A percentile compares a stretch with the other conserved stretches of the same genome.
phyloP scores from a whole-genome alignment of 306 rosid species.

The Senna siamea region DNA sequence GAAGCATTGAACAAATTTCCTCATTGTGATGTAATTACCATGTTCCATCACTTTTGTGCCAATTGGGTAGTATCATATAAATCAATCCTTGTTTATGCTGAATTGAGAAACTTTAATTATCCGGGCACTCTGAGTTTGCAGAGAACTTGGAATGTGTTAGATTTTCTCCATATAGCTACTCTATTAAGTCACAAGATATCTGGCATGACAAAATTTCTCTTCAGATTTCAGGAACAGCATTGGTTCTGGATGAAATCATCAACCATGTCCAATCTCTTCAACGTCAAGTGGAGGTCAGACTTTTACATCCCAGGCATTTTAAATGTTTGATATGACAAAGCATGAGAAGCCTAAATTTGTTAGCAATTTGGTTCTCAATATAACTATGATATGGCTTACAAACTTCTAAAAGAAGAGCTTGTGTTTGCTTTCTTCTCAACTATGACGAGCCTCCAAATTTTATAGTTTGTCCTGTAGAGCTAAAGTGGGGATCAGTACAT shows the following conservation, averaged over 20 bases:
- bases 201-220: constrained; percentile 36
- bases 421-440: constrained; percentile 23
- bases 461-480: constrained; percentile 23
- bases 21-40: constrained; percentile 4
- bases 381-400: constrained; percentile 18
- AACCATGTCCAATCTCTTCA: constrained; percentile 92
- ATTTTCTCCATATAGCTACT: constrained; percentile 32
- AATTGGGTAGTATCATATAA: constrained; percentile 19
- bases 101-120: constrained; percentile 21
- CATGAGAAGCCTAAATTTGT: constrained; percentile 34
- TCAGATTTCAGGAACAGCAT: constrained; percentile 93
- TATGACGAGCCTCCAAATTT: not conserved
- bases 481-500: constrained; percentile 14
- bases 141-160: constrained; percentile 13
- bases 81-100: constrained; percentile 22
- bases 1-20: not conserved
- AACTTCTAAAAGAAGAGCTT: constrained; percentile 26
- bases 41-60: constrained; percentile 17
- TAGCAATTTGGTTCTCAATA: constrained; percentile 21
- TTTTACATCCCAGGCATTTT: constrained; percentile 37
- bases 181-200: constrained; percentile 24
- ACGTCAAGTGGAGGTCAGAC: constrained; percentile 93
- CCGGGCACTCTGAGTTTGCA: not conserved
- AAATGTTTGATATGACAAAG: constrained; percentile 30
- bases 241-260: constrained; percentile 94